A percentile compares a stretch with the other conserved stretches of the same genome.
phyloP scores from a whole-genome alignment of 2,329 filamentous ascomycete species.

The Aspergillus sp. region DNA sequence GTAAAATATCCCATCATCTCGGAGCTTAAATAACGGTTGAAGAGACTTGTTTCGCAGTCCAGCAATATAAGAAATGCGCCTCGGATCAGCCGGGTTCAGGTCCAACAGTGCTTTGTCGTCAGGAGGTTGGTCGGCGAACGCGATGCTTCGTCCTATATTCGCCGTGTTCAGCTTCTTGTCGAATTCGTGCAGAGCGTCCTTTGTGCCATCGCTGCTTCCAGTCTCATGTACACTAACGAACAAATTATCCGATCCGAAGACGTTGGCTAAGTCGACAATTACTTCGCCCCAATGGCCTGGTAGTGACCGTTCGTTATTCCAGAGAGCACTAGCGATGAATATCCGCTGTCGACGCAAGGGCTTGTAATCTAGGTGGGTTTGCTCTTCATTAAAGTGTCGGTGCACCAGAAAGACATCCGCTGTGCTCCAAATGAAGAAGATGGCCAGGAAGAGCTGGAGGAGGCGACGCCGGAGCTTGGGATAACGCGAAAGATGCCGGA shows the following conservation, averaged over 20 bases:
- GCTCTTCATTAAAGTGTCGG: constrained; percentile 1
- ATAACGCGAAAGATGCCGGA: constrained; percentile 1
- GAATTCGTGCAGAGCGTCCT: constrained; percentile 59
- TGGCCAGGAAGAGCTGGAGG: not conserved
- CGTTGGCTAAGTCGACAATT: constrained; percentile 56
- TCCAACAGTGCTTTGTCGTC: constrained; percentile 52
- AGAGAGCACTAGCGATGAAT: constrained; percentile 69
- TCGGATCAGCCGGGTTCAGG: constrained; percentile 48
- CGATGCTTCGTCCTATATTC: constrained; percentile 56
- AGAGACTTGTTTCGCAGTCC: constrained; percentile 64
- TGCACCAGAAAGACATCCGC: constrained; percentile 2
- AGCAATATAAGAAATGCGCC: constrained; percentile 69
- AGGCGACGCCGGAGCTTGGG: constrained; percentile 5
- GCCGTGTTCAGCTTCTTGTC: constrained; percentile 54
- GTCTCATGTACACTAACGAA: constrained; percentile 69
- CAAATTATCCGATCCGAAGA: constrained; percentile 63
- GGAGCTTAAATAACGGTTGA: constrained; percentile 55
- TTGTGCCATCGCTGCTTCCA: constrained; percentile 68
- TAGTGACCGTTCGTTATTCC: constrained; percentile 64
- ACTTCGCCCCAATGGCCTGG: constrained; percentile 63
- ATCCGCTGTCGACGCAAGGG: constrained; percentile 39
- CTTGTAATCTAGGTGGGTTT: constrained; percentile 3
- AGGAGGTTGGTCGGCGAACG: constrained; percentile 60
- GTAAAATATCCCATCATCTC: constrained; percentile 52
- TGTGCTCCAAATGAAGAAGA: not conserved